Evolutionary conservation across 2,329 filamentous ascomycete genomes (phyloP).

Genomic region (Rhynchosporium graminicola): DNA sequence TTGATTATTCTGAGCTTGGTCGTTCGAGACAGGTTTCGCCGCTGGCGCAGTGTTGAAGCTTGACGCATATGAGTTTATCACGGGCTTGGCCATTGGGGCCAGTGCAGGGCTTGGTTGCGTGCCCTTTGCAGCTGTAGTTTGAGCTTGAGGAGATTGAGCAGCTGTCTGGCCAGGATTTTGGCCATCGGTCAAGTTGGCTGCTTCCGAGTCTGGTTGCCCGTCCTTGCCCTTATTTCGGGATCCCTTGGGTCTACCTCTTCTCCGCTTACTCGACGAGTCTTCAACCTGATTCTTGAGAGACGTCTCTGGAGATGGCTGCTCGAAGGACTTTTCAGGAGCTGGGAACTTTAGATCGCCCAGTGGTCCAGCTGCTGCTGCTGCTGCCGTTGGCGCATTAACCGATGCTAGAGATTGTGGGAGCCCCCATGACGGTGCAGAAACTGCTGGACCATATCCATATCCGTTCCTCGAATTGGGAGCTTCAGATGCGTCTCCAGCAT

Average conservation of each 20-base stretch:
- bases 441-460: constrained; percentile 37
- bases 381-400: constrained; percentile 33
- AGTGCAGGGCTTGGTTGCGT: constrained; percentile 18
- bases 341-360: constrained; percentile 7
- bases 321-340: constrained; percentile 20
- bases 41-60: constrained; percentile 14
- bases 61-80: constrained; percentile 11
- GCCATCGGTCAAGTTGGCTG: constrained; percentile 18
- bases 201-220: constrained; percentile 24
- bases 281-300: constrained; percentile 25
- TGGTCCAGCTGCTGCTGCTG: constrained; percentile 22
- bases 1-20: constrained; percentile 23
- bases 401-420: constrained; percentile 35
- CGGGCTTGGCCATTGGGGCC: background rate
- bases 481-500: constrained; percentile 24
- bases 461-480: constrained; percentile 38
- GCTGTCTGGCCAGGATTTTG: constrained; percentile 26
- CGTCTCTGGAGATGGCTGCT: constrained; percentile 29
- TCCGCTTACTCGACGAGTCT: constrained; percentile 36
- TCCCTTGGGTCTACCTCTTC: constrained; percentile 51
- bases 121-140: constrained; percentile 22
- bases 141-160: constrained; percentile 27
- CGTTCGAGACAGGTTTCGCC: constrained; percentile 21
- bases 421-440: constrained; percentile 38
- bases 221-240: constrained; percentile 49